Conservation (phyloP, 495 filamentous ascomycete species). For the Collariella sp. region DNA sequence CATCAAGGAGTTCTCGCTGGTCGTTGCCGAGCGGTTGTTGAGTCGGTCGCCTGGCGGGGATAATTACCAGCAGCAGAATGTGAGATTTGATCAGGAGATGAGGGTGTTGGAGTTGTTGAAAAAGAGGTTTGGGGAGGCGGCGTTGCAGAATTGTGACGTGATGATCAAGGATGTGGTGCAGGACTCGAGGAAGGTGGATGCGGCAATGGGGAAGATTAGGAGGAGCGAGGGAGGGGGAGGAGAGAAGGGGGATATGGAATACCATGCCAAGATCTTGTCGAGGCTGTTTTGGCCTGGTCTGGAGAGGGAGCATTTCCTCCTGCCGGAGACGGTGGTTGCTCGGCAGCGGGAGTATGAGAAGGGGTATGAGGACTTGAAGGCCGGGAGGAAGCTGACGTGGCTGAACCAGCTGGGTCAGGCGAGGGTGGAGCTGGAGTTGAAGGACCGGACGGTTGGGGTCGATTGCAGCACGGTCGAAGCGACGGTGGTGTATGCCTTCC, state of each 20-base stretch:
- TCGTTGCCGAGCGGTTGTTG: conserved; percentile 75
- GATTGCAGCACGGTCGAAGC: conserved; percentile 84
- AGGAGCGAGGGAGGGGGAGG: conserved; percentile 9
- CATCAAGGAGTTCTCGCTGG: conserved; percentile 82
- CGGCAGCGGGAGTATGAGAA: conserved; percentile 61
- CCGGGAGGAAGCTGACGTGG: conserved; percentile 80
- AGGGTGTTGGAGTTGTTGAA: conserved; percentile 80
- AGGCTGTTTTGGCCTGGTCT: conserved; percentile 91
- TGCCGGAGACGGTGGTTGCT: conserved; percentile 54
- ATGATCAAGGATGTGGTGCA: conserved; percentile 86
- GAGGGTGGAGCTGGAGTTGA: conserved; percentile 70
- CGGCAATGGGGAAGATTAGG: conserved; percentile 43
- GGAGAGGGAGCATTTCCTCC: conserved; percentile 62
- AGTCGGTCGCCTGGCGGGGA: conserved; percentile 19
- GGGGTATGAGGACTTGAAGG: conserved; percentile 73
- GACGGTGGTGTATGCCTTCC: conserved; percentile 81
- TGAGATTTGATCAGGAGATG: conserved; percentile 63
- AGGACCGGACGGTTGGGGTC: conserved; percentile 62
- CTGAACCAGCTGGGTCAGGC: conserved; percentile 73
- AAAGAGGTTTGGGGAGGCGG: conserved; percentile 73
- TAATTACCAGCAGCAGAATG: background rate
- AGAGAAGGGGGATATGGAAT: conserved; percentile 22
- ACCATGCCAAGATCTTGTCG: conserved; percentile 79
- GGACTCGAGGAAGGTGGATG: conserved; percentile 68
- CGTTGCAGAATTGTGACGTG: conserved; percentile 85